Conservation (phyloP, 2,329 filamentous ascomycete genomes). For the Amauroascus niger region DNA sequence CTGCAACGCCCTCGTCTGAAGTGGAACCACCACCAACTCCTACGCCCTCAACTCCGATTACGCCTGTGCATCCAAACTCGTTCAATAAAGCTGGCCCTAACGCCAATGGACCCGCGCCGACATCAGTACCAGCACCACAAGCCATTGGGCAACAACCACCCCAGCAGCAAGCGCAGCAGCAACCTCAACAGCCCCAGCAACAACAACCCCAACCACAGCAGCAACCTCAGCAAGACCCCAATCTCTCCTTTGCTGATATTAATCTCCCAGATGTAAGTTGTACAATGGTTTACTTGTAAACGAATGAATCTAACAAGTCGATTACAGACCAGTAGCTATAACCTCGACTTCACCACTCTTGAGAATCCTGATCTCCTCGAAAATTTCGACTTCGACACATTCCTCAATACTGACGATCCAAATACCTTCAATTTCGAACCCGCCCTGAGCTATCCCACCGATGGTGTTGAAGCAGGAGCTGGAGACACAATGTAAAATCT, state of each 20-base stretch:
- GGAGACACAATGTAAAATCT: slow-evolving; percentile 29
- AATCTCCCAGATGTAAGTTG: slow-evolving; percentile 28
- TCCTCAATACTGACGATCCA: slow-evolving; percentile 50
- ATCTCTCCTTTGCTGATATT: not conserved
- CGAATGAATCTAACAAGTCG: not conserved
- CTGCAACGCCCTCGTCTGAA: slow-evolving; percentile 39
- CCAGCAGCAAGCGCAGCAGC: slow-evolving; percentile 18
- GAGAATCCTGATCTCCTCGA: slow-evolving; percentile 41
- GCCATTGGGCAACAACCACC: slow-evolving; percentile 26
- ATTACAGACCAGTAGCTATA: slow-evolving; percentile 28
- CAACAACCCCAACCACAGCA: slow-evolving; percentile 14
- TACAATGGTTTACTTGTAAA: too few species aligned
- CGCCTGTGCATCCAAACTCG: slow-evolving; percentile 38
- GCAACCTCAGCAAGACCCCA: slow-evolving; percentile 26
- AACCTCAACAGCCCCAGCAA: not conserved
- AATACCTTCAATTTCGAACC: slow-evolving; percentile 37
- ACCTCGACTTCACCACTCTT: slow-evolving; percentile 38
- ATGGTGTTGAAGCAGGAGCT: slow-evolving; percentile 37
- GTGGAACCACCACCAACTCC: slow-evolving; percentile 40
- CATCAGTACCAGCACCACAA: slow-evolving; percentile 20
- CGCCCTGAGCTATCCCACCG: slow-evolving; percentile 30
- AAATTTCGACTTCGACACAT: slow-evolving; percentile 57
- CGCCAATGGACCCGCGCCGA: slow-evolving; percentile 24
- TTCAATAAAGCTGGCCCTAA: slow-evolving; percentile 36
- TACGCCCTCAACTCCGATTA: slow-evolving; percentile 42